Conservation (phyloP, 257 asterid species). For the Linderniella brevidens region DNA sequence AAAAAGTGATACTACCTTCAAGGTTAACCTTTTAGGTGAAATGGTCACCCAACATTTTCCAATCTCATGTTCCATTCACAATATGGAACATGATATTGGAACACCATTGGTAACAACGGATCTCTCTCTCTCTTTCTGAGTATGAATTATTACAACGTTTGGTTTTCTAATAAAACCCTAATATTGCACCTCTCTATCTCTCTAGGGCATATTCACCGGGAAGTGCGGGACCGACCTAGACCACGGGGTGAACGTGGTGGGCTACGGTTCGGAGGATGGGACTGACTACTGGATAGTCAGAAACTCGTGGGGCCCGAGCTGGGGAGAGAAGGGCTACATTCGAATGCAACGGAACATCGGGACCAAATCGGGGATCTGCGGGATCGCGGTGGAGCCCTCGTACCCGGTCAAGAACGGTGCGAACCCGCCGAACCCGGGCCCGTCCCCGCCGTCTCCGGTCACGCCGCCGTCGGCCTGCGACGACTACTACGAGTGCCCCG, state of each 20-base stretch:
- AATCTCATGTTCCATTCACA: too few relatives aligned
- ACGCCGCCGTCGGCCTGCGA: conserved; percentile 54
- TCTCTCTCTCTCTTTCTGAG: background rate
- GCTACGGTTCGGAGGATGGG: conserved; percentile 56
- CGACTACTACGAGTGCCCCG: conserved; percentile 48
- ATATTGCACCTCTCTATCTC: background rate
- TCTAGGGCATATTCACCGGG: conserved; percentile 75
- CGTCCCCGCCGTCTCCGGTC: conserved; percentile 69
- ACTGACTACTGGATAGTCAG: conserved; percentile 69
- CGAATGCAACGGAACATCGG: conserved; percentile 49
- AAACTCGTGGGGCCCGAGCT: conserved; percentile 75
- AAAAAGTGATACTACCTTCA: too few relatives aligned
- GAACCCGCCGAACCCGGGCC: conserved; percentile 89
- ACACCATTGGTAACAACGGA: too few relatives aligned
- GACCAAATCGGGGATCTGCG: conserved; percentile 52
- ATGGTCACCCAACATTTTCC: too few relatives aligned
- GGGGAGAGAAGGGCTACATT: conserved; percentile 88
- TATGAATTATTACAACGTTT: background rate
- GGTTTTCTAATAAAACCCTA: background rate
- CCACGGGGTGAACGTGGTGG: conserved; percentile 79
- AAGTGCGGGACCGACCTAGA: conserved; percentile 55
- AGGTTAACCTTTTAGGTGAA: too few relatives aligned
- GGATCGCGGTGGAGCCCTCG: conserved; percentile 69
- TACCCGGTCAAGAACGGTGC: conserved; percentile 55
- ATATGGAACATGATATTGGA: too few relatives aligned